Percentiles rank a stretch among this genome's conserved stretches.
Conservation (phyloP, 2,329 filamentous ascomycete species). For the Beauveria sp. region DNA sequence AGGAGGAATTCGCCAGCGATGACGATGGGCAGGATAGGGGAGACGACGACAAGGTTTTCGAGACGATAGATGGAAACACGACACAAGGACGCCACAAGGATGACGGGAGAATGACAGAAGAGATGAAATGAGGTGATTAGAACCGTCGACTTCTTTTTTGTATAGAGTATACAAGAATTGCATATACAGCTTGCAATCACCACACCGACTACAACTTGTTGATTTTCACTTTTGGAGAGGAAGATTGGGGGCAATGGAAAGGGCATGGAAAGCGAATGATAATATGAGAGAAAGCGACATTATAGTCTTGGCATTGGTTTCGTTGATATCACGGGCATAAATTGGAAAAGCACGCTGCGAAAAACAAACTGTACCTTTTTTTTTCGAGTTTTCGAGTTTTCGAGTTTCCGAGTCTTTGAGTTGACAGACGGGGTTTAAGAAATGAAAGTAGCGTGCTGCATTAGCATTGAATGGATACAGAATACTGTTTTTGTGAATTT, state of each 20-base stretch:
- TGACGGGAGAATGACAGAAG: no score
- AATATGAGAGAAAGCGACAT: no score
- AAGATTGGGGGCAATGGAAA: neutral
- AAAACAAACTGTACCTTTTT: neutral
- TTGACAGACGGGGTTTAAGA: neutral
- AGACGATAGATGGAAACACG: neutral
- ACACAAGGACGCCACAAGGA: no score
- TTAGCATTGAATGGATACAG: neutral
- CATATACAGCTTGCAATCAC: neutral
- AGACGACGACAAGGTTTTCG: neutral
- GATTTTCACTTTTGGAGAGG: neutral
- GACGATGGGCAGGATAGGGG: conserved; percentile 3
- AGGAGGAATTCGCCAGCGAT: conserved; percentile 24
- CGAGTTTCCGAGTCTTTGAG: no score
- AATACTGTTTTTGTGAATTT: neutral
- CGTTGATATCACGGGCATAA: no score
- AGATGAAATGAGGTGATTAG: neutral
- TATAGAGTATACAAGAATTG: neutral
- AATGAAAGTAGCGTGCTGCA: neutral
- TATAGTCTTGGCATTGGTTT: no score
- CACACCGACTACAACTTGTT: neutral
- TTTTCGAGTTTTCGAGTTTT: no score
- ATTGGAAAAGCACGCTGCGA: no score
- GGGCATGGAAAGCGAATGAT: neutral
- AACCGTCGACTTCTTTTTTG: neutral